These are phyloP conservation scores for Penicillium fuscoglaucum DNA, from an alignment of 2,329 filamentous ascomycete species.

Conservation along the genomic window DNA sequence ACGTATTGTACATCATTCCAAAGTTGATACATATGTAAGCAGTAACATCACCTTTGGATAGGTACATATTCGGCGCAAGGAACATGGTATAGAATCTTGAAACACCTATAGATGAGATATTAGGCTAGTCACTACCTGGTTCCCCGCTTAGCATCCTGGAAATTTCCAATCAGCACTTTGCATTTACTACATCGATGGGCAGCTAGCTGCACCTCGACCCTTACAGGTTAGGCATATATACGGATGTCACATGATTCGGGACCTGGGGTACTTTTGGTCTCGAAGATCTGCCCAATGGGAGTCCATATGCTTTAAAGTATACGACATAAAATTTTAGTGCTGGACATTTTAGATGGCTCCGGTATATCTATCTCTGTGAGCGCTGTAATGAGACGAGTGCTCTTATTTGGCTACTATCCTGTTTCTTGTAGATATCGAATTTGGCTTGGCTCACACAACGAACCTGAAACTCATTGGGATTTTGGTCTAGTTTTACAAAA, in stretches of 20 bases:
- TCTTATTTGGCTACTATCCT: background rate
- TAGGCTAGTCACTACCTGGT: background rate
- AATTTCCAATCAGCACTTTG: background rate
- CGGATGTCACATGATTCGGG: background rate
- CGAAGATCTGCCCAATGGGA: slow-evolving; percentile 1
- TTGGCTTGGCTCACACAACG: no score
- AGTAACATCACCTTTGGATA: background rate
- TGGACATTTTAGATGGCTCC: slow-evolving; percentile 2
- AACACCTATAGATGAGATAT: background rate
- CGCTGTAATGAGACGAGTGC: background rate
- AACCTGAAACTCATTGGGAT: background rate
- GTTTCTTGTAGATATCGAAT: background rate
- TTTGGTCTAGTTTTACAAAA: background rate
- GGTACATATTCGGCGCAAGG: background rate
- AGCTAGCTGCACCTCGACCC: slow-evolving; percentile 12
- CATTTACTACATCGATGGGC: background rate
- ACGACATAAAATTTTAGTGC: slow-evolving; percentile 1
- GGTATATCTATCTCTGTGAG: no score
- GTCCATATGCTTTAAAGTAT: background rate
- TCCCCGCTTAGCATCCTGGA: background rate
- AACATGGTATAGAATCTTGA: background rate
- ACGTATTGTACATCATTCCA: background rate
- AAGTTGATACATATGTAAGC: background rate
- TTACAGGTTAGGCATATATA: slow-evolving; percentile 22
- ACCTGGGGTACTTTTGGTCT: background rate